These are phyloP conservation scores for Clarkia xantiana DNA, from an alignment of 345 rosid genomes.

Conservation along the genomic window DNA sequence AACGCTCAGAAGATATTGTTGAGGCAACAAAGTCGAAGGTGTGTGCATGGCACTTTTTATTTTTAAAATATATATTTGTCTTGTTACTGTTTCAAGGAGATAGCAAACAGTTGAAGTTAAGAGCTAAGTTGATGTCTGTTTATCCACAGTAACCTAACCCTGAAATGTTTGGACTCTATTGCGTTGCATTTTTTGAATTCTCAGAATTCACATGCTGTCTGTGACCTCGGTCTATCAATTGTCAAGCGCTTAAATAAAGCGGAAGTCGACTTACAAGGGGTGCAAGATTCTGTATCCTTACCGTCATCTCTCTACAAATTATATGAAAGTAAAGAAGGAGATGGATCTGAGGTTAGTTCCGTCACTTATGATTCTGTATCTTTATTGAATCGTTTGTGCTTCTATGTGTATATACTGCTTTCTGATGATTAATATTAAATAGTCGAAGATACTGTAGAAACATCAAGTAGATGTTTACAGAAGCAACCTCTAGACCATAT, in stretches of 20 bases:
- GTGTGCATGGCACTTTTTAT: neutral
- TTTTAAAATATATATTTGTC: neutral
- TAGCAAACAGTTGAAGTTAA: neutral
- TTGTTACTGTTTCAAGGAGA: neutral
- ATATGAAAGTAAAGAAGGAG: slow-evolving; percentile 43
- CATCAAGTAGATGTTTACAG: too few species aligned
- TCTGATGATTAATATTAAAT: neutral
- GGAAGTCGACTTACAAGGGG: slow-evolving; percentile 30
- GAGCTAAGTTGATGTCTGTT: too few species aligned
- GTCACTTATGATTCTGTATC: neutral
- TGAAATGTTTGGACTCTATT: too few species aligned
- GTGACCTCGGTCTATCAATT: slow-evolving; percentile 76
- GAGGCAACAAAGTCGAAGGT: slow-evolving; percentile 79
- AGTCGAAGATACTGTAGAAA: neutral
- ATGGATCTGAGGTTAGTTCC: slow-evolving; percentile 38
- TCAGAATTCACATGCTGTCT: slow-evolving; percentile 84
- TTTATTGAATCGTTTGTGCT: neutral
- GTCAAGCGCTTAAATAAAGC: slow-evolving; percentile 38
- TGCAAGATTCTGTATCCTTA: slow-evolving; percentile 28
- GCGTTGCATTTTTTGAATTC: slow-evolving; percentile 8
- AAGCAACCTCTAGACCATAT: too few species aligned
- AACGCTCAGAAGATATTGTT: slow-evolving; percentile 58
- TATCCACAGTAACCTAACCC: too few species aligned
- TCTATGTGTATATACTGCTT: neutral
- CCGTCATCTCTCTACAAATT: slow-evolving; percentile 55